Conservation (phyloP, 371 early-diverging fungal species). For the Syncephalastrum sp. region DNA sequence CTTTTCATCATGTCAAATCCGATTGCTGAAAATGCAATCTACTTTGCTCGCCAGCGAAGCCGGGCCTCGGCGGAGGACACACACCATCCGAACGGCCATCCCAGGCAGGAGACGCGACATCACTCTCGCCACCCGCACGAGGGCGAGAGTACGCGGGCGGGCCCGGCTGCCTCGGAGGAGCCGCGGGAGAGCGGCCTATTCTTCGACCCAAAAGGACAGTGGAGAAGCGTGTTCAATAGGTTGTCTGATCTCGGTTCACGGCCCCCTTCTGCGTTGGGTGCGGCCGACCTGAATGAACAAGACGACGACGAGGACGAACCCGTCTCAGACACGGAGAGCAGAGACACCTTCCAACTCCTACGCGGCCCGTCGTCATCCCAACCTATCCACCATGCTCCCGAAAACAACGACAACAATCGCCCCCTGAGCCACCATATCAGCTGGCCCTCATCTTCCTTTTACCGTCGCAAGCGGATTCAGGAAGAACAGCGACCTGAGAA, state of each 20-base stretch:
- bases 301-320: conserved; percentile 6
- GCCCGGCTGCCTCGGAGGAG: no score
- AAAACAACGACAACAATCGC: no score
- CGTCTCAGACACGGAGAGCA: conserved; percentile 10
- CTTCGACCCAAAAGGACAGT: conserved; percentile 8
- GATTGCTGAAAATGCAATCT: conserved; percentile 41
- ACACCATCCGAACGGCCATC: conserved; percentile 2
- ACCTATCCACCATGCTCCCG: no score
- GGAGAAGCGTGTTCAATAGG: conserved; percentile 10
- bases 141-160: no score
- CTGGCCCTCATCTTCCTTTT: no score
- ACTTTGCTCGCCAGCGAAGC: conserved; percentile 27
- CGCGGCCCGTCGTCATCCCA: neutral
- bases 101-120: neutral
- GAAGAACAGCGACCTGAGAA: no score
- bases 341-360: conserved; percentile 34
- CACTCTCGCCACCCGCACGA: neutral
- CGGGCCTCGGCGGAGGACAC: neutral
- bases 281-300: conserved; percentile 4
- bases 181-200: conserved; percentile 6
- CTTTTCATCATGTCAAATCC: conserved; percentile 37
- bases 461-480: no score
- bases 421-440: no score
- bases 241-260: neutral
- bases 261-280: no score